These are phyloP conservation scores for Aphanomyces euteiches DNA, from an alignment of 352 stramenopile species.

Conservation along the genomic window DNA sequence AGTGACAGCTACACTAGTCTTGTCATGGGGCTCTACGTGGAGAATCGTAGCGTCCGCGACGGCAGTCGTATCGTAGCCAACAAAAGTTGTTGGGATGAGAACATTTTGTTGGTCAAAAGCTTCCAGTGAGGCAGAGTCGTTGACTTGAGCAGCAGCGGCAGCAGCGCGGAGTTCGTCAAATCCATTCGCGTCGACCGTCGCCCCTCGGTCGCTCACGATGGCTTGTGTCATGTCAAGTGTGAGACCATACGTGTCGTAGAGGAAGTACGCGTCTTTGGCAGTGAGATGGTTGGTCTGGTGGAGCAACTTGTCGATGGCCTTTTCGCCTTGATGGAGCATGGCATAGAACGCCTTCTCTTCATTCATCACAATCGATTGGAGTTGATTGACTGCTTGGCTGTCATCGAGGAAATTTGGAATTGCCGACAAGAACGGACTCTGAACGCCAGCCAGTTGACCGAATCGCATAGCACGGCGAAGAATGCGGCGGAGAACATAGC, in stretches of 20 bases:
- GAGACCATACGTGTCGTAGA: constrained; percentile 79
- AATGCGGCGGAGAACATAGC: constrained; percentile 95
- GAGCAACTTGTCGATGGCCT: constrained; percentile 63
- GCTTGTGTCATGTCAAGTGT: constrained; percentile 71
- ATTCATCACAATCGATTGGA: constrained; percentile 62
- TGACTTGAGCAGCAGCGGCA: constrained; percentile 51
- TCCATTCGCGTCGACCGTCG: constrained; percentile 51
- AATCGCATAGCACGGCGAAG: constrained; percentile 84
- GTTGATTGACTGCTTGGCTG: constrained; percentile 47
- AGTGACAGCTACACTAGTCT: constrained; percentile 38
- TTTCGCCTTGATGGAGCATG: constrained; percentile 57
- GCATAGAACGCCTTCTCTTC: constrained; percentile 69
- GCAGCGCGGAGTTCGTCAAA: constrained; percentile 39
- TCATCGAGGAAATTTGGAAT: constrained; percentile 43
- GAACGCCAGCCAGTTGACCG: constrained; percentile 57
- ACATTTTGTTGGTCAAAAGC: not conserved
- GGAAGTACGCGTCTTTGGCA: constrained; percentile 54
- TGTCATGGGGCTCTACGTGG: constrained; percentile 32
- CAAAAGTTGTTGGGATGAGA: constrained; percentile 38
- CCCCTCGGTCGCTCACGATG: constrained; percentile 53
- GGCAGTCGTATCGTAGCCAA: constrained; percentile 54
- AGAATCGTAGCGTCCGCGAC: constrained; percentile 42
- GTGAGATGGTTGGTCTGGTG: constrained; percentile 35
- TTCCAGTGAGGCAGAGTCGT: not conserved
- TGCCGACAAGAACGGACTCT: constrained; percentile 47